Percentiles rank a stretch among this genome's conserved stretches.
These are phyloP conservation scores for Toxicodendron radicans DNA, from an alignment of 345 rosid species.

Conservation along the genomic window DNA sequence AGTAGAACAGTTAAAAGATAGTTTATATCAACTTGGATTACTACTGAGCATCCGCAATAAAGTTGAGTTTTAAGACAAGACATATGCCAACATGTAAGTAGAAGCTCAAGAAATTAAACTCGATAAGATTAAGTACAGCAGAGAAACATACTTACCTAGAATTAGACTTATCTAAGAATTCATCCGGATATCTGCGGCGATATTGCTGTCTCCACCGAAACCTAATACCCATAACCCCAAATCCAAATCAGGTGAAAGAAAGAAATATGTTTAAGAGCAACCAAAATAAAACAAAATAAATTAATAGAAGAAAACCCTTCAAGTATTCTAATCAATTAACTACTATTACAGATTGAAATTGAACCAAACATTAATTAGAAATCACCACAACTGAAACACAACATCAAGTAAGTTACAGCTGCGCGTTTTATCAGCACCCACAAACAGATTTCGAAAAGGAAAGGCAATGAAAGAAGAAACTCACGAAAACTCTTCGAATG, in stretches of 20 bases:
- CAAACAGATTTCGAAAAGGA: background rate
- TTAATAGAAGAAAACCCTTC: background rate
- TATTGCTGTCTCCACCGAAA: slow-evolving; percentile 89
- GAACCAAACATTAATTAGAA: background rate
- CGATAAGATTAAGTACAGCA: background rate
- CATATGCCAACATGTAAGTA: background rate
- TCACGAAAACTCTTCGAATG: slow-evolving; percentile 96
- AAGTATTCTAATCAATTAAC: background rate
- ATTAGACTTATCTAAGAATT: slow-evolving; percentile 83
- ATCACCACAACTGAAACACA: background rate
- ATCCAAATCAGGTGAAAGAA: slow-evolving; percentile 1
- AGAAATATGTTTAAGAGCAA: background rate
- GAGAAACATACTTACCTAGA: slow-evolving; percentile 43
- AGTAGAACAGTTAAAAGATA: too few relatives aligned
- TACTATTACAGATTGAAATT: background rate
- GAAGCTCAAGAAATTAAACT: background rate
- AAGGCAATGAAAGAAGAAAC: slow-evolving; percentile 20
- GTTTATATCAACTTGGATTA: background rate
- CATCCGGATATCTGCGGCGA: slow-evolving; percentile 85
- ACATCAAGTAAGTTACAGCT: background rate
- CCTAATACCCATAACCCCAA: slow-evolving; percentile 37
- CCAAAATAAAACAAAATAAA: background rate
- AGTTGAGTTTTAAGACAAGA: background rate
- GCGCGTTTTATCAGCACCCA: slow-evolving; percentile 6
- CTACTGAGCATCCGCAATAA: background rate